phyloP scores from a whole-genome alignment of 331 rosid species.

The Pyrus hybrid region DNA sequence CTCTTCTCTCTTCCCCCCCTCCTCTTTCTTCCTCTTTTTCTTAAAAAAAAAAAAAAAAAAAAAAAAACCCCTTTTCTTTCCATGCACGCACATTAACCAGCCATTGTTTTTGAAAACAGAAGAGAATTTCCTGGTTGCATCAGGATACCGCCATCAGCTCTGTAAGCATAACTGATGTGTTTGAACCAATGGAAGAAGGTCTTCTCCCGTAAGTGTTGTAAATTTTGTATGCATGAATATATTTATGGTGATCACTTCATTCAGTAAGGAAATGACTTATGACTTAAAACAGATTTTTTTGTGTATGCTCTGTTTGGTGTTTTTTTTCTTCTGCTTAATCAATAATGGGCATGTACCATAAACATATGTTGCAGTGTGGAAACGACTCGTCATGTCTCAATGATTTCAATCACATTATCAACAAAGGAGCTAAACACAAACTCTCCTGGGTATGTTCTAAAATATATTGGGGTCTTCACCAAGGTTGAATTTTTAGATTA shows the following conservation, averaged over 20 bases:
- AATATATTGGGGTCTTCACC: neutral
- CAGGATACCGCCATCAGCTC: conserved; percentile 90
- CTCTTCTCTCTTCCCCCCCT: too few species aligned
- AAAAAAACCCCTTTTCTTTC: neutral
- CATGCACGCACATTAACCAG: neutral
- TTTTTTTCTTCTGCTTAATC: neutral
- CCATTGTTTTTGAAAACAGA: conserved; percentile 38
- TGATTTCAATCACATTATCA: conserved; percentile 84
- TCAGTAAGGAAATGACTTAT: too few species aligned
- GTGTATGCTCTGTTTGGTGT: too few species aligned
- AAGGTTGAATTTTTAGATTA: neutral
- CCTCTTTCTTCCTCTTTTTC: neutral
- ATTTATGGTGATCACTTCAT: neutral
- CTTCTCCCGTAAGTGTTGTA: conserved; percentile 75
- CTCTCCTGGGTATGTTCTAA: conserved; percentile 75
- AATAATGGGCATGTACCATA: neutral
- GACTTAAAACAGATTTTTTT: too few species aligned
- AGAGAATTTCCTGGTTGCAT: conserved; percentile 60
- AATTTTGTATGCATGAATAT: neutral
- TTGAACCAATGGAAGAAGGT: conserved; percentile 99
- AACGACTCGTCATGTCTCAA: conserved; percentile 97
- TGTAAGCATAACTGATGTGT: conserved; percentile 86
- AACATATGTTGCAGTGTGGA: conserved; percentile 67
- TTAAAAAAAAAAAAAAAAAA: too few species aligned
- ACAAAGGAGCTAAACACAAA: conserved; percentile 52